Evolutionary conservation across 1,284 basidiomycete species (phyloP).

Genomic region (Peniophora sp.): DNA sequence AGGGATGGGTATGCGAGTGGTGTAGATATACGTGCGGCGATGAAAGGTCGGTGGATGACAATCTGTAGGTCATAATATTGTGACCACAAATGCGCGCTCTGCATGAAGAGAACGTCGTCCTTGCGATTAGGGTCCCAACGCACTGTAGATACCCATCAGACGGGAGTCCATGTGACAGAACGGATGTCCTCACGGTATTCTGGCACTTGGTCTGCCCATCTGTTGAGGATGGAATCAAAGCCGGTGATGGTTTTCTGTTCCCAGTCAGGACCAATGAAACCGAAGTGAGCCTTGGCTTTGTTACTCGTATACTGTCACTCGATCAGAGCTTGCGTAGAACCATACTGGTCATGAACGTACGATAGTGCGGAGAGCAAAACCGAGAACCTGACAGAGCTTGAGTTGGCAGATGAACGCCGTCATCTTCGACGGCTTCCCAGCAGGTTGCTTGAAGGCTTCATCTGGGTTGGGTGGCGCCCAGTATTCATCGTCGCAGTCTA

Average conservation of each 20-base stretch:
- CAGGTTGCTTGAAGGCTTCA: conserved; percentile 24
- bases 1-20: conserved; percentile 42
- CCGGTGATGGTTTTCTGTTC: conserved; percentile 47
- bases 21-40: conserved; percentile 35
- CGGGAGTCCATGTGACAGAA: too few species aligned
- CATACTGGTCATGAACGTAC: conserved; percentile 15
- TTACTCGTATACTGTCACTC: conserved; percentile 45
- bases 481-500: conserved; percentile 44
- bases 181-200: conserved; percentile 28
- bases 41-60: conserved; percentile 53
- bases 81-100: conserved; percentile 45
- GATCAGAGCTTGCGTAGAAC: background rate
- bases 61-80: conserved; percentile 49
- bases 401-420: conserved; percentile 33
- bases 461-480: conserved; percentile 28
- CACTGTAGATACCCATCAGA: conserved; percentile 21
- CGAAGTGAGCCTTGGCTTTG: conserved; percentile 36
- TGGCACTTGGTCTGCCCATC: conserved; percentile 53
- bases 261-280: conserved; percentile 37
- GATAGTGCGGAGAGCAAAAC: conserved; percentile 36
- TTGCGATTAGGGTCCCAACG: conserved; percentile 47
- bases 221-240: conserved; percentile 50
- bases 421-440: conserved; percentile 23
- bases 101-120: conserved; percentile 37
- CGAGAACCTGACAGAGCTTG: conserved; percentile 38